Evolutionary conservation across 2,329 filamentous ascomycete genomes (phyloP).

Genomic region (Furcasterigmium furcatum): DNA sequence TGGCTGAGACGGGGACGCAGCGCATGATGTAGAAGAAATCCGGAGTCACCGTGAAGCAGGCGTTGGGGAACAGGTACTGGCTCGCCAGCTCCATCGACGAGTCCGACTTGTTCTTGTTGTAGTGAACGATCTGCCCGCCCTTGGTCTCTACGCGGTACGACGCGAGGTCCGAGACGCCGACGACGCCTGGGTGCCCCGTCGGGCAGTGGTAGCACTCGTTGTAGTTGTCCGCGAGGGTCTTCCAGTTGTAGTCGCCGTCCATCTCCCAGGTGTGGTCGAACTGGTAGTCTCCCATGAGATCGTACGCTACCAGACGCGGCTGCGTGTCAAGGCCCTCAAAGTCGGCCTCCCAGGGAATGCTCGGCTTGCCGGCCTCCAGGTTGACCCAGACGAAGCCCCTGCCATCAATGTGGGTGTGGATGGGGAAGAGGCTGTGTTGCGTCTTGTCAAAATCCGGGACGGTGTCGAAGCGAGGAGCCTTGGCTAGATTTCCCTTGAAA

Average conservation of each 20-base stretch:
- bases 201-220: slow-evolving; percentile 66
- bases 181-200: slow-evolving; percentile 55
- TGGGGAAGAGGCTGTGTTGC: slow-evolving; percentile 52
- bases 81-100: slow-evolving; percentile 31
- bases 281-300: slow-evolving; percentile 45
- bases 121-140: slow-evolving; percentile 47
- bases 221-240: slow-evolving; percentile 60
- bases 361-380: slow-evolving; percentile 43
- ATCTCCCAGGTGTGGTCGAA: slow-evolving; percentile 58
- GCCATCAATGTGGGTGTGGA: slow-evolving; percentile 49
- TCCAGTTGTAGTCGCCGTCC: slow-evolving; percentile 58
- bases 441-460: slow-evolving; percentile 53
- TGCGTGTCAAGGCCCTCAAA: slow-evolving; percentile 45
- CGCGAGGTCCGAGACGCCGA: slow-evolving; percentile 52
- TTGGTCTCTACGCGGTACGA: slow-evolving; percentile 50
- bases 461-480: slow-evolving; percentile 56
- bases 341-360: slow-evolving; percentile 49
- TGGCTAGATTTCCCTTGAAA: slow-evolving; percentile 52
- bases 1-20: slow-evolving; percentile 41
- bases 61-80: slow-evolving; percentile 35
- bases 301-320: slow-evolving; percentile 37
- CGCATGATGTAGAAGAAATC: slow-evolving; percentile 50
- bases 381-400: slow-evolving; percentile 59
- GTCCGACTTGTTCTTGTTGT: slow-evolving; percentile 43
- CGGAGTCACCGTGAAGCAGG: slow-evolving; percentile 33